phyloP scores from a whole-genome alignment of 2,329 filamentous ascomycete species.

The Aspergillus sp. region DNA sequence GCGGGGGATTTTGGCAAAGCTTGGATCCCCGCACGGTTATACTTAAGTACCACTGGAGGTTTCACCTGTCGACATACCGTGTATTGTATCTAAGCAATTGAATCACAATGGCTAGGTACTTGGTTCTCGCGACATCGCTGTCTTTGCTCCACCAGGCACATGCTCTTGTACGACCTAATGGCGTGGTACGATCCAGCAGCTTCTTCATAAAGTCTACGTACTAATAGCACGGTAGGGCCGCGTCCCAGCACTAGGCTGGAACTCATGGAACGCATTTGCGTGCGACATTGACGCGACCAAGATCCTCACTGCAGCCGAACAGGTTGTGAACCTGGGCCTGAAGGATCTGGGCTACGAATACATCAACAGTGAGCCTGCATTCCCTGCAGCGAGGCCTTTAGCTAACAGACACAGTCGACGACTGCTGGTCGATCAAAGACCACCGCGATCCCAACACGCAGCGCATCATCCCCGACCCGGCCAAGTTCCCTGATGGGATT shows the following conservation, averaged over 20 bases:
- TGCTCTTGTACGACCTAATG: conserved; percentile 25
- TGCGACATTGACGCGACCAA: conserved; percentile 48
- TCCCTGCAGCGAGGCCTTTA: too few relatives aligned
- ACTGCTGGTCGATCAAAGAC: conserved; percentile 56
- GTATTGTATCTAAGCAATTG: neutral
- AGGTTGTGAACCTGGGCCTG: conserved; percentile 46
- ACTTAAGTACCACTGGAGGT: too few relatives aligned
- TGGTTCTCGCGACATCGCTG: neutral
- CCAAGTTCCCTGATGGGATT: conserved; percentile 60
- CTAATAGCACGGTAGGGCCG: conserved; percentile 16
- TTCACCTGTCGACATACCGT: too few relatives aligned
- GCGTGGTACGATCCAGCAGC: conserved; percentile 21
- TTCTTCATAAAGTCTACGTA: neutral
- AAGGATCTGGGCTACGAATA: conserved; percentile 52
- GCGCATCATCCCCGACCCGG: conserved; percentile 47
- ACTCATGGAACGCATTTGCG: conserved; percentile 47
- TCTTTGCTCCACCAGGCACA: conserved; percentile 5
- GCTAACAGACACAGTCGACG: conserved; percentile 47
- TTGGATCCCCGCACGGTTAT: too few relatives aligned
- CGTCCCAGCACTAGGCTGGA: conserved; percentile 42
- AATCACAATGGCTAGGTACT: neutral
- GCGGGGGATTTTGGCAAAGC: too few relatives aligned
- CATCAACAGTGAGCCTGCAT: conserved; percentile 31
- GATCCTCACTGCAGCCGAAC: conserved; percentile 46
- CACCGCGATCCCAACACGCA: conserved; percentile 42